Percentiles rank a stretch among this genome's conserved stretches.
phyloP scores from a whole-genome alignment of 164 flowering plant species.

The Vitis cinerea region DNA sequence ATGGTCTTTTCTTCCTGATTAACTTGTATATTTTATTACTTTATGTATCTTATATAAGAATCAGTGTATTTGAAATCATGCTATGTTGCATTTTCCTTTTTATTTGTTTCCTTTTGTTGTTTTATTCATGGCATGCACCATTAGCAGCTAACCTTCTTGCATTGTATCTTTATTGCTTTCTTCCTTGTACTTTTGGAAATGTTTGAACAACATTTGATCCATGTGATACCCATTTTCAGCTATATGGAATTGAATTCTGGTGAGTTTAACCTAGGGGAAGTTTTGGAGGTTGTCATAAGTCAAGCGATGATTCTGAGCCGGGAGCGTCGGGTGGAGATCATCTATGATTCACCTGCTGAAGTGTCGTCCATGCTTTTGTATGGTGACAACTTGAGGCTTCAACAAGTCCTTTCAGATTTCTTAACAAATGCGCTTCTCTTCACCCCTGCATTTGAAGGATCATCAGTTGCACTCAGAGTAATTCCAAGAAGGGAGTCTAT shows the following conservation, averaged over 20 bases:
- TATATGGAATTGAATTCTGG: conserved; percentile 44
- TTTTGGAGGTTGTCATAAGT: conserved; percentile 52
- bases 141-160: not conserved
- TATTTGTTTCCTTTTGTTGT: not conserved
- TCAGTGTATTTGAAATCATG: not conserved
- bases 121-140: not conserved
- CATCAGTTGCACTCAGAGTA: conserved; percentile 47
- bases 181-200: not conserved
- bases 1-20: too few relatives aligned
- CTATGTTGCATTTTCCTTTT: not conserved
- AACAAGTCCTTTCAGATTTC: conserved; percentile 77
- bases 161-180: not conserved
- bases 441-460: conserved; percentile 52
- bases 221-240: conserved; percentile 36
- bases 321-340: conserved; percentile 56
- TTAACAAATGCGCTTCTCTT: conserved; percentile 56
- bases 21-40: too few relatives aligned
- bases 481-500: conserved; percentile 52
- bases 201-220: conserved; percentile 1
- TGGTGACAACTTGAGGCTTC: conserved; percentile 85
- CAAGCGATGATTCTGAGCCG: conserved; percentile 66
- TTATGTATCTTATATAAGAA: too few relatives aligned
- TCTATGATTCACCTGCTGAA: conserved; percentile 52
- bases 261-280: conserved; percentile 69
- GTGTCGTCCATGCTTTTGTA: conserved; percentile 50